These are phyloP conservation scores for Cytospora leucostoma DNA, from an alignment of 2,329 filamentous ascomycete species.

Conservation along the genomic window DNA sequence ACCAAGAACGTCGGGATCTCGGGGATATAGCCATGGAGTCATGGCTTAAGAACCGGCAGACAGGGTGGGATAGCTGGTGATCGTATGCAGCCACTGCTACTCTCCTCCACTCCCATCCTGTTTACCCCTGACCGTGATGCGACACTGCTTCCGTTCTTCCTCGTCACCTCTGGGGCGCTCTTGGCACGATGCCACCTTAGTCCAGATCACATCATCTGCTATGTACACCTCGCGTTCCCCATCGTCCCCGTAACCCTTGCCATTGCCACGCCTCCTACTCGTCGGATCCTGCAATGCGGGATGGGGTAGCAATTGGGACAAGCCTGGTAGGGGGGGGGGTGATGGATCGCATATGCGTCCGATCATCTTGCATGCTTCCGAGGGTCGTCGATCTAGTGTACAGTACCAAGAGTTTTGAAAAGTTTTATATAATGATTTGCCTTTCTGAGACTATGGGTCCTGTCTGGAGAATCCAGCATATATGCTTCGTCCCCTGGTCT, in stretches of 20 bases:
- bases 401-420: not conserved
- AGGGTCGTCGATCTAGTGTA: slow-evolving; percentile 5
- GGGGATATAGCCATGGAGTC: not conserved
- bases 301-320: slow-evolving; percentile 5
- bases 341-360: not conserved
- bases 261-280: slow-evolving; percentile 8
- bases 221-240: not conserved
- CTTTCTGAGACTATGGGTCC: not conserved
- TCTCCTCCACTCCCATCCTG: not conserved
- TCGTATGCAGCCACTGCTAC: not conserved
- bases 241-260: slow-evolving; percentile 20
- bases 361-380: slow-evolving; percentile 4
- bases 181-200: slow-evolving; percentile 24
- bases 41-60: not conserved
- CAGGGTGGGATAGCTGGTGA: not conserved
- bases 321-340: not conserved
- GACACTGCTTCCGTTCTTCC: slow-evolving; percentile 11
- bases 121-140: slow-evolving; percentile 1
- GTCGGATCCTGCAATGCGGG: slow-evolving; percentile 3
- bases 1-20: not conserved
- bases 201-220: slow-evolving; percentile 24
- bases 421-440: slow-evolving; percentile 6
- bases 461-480: not conserved
- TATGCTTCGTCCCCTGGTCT: not conserved
- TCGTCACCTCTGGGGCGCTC: slow-evolving; percentile 1